These are phyloP conservation scores for Fraxinus americana DNA, from an alignment of 257 asterid species.

Conservation along the genomic window DNA sequence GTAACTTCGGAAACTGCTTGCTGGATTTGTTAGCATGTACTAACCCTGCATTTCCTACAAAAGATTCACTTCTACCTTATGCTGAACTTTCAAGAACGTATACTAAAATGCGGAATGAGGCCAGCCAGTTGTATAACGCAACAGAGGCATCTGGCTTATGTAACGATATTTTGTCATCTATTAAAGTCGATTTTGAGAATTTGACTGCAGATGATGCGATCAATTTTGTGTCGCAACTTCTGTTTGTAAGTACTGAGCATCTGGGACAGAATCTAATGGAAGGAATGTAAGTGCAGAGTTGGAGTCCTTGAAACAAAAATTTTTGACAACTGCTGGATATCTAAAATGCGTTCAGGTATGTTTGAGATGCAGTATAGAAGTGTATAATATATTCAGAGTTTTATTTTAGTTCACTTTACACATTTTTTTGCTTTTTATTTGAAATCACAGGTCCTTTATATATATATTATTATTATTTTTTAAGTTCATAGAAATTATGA, in stretches of 20 bases:
- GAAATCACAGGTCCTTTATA: neutral
- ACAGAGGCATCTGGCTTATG: constrained; percentile 67
- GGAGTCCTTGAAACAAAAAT: constrained; percentile 87
- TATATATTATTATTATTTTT: neutral
- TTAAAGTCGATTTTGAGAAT: constrained; percentile 57
- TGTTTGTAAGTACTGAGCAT: constrained; percentile 42
- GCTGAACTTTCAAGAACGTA: constrained; percentile 92
- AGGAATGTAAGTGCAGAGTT: constrained; percentile 65
- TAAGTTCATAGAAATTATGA: constrained; percentile 7
- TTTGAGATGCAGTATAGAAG: constrained; percentile 22
- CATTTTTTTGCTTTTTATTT: constrained; percentile 13
- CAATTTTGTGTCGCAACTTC: constrained; percentile 71
- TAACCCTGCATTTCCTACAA: constrained; percentile 89
- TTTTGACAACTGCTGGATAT: constrained; percentile 87
- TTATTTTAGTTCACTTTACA: neutral
- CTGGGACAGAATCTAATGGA: constrained; percentile 59
- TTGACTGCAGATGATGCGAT: constrained; percentile 84
- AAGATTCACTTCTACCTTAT: constrained; percentile 82
- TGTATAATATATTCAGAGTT: constrained; percentile 8
- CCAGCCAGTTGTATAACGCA: constrained; percentile 67
- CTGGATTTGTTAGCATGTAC: constrained; percentile 80
- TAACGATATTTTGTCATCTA: constrained; percentile 55
- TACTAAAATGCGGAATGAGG: constrained; percentile 88
- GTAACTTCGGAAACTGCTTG: constrained; percentile 64
- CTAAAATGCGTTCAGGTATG: constrained; percentile 95